Base-by-base conservation (phyloP, 768 basidiomycete genomes). In the Lactifluus pinguis region DNA sequence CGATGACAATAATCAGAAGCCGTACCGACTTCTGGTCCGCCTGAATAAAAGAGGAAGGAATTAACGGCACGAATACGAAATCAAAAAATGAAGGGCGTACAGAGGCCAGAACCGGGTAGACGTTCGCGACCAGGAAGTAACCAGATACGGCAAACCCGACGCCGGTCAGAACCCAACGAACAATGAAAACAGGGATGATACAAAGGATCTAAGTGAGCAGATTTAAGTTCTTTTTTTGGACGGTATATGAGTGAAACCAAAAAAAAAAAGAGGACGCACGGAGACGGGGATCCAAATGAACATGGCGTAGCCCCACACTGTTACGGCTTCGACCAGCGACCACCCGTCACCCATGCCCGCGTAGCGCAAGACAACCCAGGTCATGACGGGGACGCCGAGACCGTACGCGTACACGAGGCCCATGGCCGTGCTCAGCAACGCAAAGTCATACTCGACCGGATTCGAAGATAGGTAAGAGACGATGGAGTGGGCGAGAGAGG, bases 211-310 rank as follows among this genome's bases (percentile, higher is more conserved):
- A 61, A 41, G 34, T 0, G 11, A 17, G 14, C 13, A 57, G 1
- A 30, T 44, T 14, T 19, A 4, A n/a, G n/a, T 32, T 3, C 17
- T 44, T 44, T 44, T n/a, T n/a, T n/a, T n/a, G 42, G 42, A 19
- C 42, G 42, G 6, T 7, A n/a, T 2, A 21, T 8, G 7, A 17
- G 34, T 13, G 11, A 32, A 11, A n/a, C 36, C 11, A 2, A 17
- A 30, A 29, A 55, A 14, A 14, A 47, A 41, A 63, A 25, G 51
- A 3, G 10, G 14, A 75, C 86, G 62, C 59, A 92, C 89, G 41
- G 92, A 81, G 42, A 91, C 86, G 10, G 92, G 88, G 61, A 94
- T 91, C 92, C 92, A 93, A 3, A 89, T 82, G 62, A 92, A 92
- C 68, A 86, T 82, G 10, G 77, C 83, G 69, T 92, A 92, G 0